Base-by-base conservation (phyloP, 371 early-diverging fungal species). In the Umbelopsis sp. region DNA sequence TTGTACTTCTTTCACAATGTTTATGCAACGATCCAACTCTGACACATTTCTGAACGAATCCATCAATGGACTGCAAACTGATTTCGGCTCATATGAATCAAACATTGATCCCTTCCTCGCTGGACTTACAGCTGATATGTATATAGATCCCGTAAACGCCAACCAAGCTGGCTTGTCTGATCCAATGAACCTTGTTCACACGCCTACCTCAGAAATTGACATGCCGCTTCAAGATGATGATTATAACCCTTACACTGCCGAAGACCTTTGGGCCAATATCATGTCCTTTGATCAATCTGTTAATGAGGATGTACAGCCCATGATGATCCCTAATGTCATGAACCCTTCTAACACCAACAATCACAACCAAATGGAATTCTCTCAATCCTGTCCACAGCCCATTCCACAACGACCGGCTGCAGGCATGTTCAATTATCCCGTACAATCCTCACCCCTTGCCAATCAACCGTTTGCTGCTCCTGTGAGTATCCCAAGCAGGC, bases 31-130 rank as follows among this genome's bases (percentile, higher is more conserved):
- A 35, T 25, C 57, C 18, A 35, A 14, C 57, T 57, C 57, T 12
- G 57, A 29, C 57, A 57, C 57, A 37, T 35, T 57, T 18, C 35
- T 44, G 65, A 1, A 71, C 63, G 14, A 71, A 65, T 6, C 67
- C 25, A 32, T 29, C 18, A 10, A 67, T 65, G 44, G 41, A 63
- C 22, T 20, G 3, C 14, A 10, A 25, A 25, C 50, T 32, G 48
- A 50, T 37, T 18, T 50, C 46, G 51, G 66, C 29, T 50, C 66
- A 48, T 48, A 25, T 18, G 57, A 57, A 14, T 11, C 22, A 7
- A 57, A 29, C 12, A 18, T 57, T 35, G 57, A 57, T 18, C 57
- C 57, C 7, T 57, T 57, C n/a, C 57, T 57, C 35, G 29, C 57
- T 6, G 57, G 29, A 24, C 57, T 57, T n/a, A 57, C 57, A 35